Evolutionary conservation across 768 basidiomycete genomes (phyloP), one percentile per base, ranked within the genome.

Genomic region (Pleurotus giganteus): DNA sequence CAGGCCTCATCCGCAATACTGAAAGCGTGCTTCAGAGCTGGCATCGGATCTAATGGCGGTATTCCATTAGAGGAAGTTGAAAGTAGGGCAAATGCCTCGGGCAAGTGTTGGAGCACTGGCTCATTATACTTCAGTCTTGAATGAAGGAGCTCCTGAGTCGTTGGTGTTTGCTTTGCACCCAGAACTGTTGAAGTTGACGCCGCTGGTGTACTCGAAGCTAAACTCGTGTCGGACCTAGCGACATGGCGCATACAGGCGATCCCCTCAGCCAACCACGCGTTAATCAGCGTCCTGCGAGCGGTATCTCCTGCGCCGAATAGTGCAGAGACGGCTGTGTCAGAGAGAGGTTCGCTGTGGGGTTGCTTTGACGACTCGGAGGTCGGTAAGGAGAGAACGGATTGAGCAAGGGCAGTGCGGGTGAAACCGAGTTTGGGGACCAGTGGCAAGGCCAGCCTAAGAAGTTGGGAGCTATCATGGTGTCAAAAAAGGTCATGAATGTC

Each of bases 41-140:
- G 83, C 4, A 73, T 56, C 6, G 82, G 81, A 61, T 91, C 86
- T 19, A 91, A 58, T 2, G 78, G 79, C 7, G 76, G 78, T 4
- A 84, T 45, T 1, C 74, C 67, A 0, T 71, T 67, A 2, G 74
- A 66, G 13, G 85, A 80, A 9, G 83, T 78, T 1, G 82, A 78
- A 17, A 92, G 71, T 6, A 89, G 65, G 0, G 88, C 86, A 57
- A 88, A 90, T 2, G 90, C 91, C 90, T 92, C 87, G 2, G 88
- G 82, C 53, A 94, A 77, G 57, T 84, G 71, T 4, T 64, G 61
- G 32, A 92, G 65, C 6, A 86, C 87, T 12, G 86, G 80, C 44
- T 84, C 84, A 62, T 94, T 94, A 60, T 76, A 82, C 56, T 71
- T 70, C 58, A 93, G 66, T 11, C 91, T 74, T 26, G 77, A 66